Percentiles rank a stretch among this genome's conserved stretches.
Conservation (phyloP, 2,329 filamentous ascomycete genomes). For the Alternaria metachromatica region DNA sequence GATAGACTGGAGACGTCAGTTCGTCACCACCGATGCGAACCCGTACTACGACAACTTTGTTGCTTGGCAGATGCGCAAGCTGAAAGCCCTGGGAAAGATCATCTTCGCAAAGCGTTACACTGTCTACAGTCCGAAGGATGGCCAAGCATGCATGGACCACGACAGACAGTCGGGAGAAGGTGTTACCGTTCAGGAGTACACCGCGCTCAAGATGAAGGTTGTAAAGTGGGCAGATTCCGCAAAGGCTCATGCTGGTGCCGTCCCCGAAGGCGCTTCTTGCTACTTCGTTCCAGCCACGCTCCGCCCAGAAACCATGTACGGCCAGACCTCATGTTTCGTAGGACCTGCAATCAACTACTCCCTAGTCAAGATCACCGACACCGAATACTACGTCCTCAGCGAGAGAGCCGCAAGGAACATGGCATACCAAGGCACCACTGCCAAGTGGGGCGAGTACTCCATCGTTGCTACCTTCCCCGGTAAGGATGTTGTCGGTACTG, state of each 20-base stretch:
- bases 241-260: slow-evolving; percentile 72
- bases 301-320: slow-evolving; percentile 98
- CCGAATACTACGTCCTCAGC: slow-evolving; percentile 82
- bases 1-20: slow-evolving; percentile 90
- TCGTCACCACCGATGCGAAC: slow-evolving; percentile 96
- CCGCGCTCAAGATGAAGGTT: slow-evolving; percentile 87
- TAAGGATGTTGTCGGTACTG: slow-evolving; percentile 82
- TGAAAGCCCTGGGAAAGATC: slow-evolving; percentile 90
- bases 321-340: slow-evolving; percentile 94
- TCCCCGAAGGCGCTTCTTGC: slow-evolving; percentile 79
- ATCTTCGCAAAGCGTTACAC: slow-evolving; percentile 93
- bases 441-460: slow-evolving; percentile 75
- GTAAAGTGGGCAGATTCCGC: slow-evolving; percentile 86
- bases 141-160: slow-evolving; percentile 87
- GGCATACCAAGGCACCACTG: slow-evolving; percentile 89
- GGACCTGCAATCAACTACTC: slow-evolving; percentile 90
- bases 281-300: slow-evolving; percentile 93
- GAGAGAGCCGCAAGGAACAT: slow-evolving; percentile 90
- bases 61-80: slow-evolving; percentile 93
- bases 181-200: slow-evolving; percentile 88
- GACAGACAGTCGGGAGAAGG: slow-evolving; percentile 83
- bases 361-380: slow-evolving; percentile 72
- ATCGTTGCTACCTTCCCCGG: slow-evolving; percentile 78
- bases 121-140: slow-evolving; percentile 85
- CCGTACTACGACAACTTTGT: slow-evolving; percentile 97